Conservation (phyloP, 139 green algal genomes). For the Trebouxia sp. region DNA sequence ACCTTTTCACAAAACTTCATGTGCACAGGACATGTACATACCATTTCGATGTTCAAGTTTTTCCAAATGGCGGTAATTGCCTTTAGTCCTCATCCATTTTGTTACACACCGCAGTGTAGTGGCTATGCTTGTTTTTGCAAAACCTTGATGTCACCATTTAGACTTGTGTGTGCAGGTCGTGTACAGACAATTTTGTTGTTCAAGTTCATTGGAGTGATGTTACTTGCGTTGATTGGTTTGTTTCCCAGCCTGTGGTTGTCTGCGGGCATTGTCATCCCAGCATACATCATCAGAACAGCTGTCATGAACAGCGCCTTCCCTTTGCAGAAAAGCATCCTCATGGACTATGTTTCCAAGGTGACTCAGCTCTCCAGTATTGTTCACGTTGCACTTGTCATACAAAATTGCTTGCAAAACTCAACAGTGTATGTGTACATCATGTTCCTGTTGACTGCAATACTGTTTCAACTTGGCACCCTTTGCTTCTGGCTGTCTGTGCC, state of each 20-base stretch:
- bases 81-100: no score
- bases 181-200: constrained; percentile 7
- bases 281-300: constrained; percentile 45
- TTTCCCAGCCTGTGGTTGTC: constrained; percentile 34
- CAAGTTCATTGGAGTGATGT: constrained; percentile 33
- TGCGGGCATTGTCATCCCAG: constrained; percentile 43
- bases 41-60: no score
- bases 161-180: neutral
- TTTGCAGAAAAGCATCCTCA: constrained; percentile 53
- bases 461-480: neutral
- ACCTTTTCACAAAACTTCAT: no score
- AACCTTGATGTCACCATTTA: neutral
- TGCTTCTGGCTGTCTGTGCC: neutral
- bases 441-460: neutral
- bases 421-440: no score
- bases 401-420: no score
- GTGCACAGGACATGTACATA: no score
- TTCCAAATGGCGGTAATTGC: no score
- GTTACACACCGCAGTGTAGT: no score
- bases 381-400: no score
- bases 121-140: neutral
- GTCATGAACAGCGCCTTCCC: constrained; percentile 51
- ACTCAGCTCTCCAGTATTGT: no score
- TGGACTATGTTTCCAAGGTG: constrained; percentile 56
- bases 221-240: constrained; percentile 50